Evolutionary conservation across 2,329 filamentous ascomycete species (phyloP).

Genomic region (Bipolaris victoriae): DNA sequence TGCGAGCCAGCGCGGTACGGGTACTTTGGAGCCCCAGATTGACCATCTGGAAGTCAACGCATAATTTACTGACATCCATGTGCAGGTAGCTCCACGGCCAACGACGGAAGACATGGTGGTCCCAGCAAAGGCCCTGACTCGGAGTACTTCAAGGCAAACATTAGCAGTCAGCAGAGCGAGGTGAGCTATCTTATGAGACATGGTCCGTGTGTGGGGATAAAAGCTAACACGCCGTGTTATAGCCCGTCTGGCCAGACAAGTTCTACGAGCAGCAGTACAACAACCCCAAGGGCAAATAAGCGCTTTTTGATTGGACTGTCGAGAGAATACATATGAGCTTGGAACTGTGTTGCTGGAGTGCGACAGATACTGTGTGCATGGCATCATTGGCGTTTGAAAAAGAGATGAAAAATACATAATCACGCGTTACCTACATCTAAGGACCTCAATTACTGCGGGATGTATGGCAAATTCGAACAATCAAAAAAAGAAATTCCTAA

Average conservation of each 20-base stretch:
- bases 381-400: slow-evolving; percentile 16
- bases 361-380: slow-evolving; percentile 1
- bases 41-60: background rate
- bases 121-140: slow-evolving; percentile 37
- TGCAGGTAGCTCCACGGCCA: slow-evolving; percentile 30
- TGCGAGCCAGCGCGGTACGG: slow-evolving; percentile 38
- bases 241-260: slow-evolving; percentile 37
- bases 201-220: background rate
- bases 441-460: background rate
- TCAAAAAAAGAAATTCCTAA: background rate
- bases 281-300: slow-evolving; percentile 46
- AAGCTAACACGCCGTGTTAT: background rate
- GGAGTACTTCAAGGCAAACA: slow-evolving; percentile 35
- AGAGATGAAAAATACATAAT: slow-evolving; percentile 1
- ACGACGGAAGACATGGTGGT: slow-evolving; percentile 32
- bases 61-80: slow-evolving; percentile 3
- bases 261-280: slow-evolving; percentile 43
- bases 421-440: background rate
- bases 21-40: slow-evolving; percentile 5
- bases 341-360: background rate
- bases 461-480: slow-evolving; percentile 1
- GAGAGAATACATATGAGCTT: slow-evolving; percentile 2
- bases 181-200: slow-evolving; percentile 18
- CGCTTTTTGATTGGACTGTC: background rate
- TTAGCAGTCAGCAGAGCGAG: slow-evolving; percentile 34